Base-by-base conservation (phyloP, 2,329 filamentous ascomycete genomes). In the Aspergillus sp. region DNA sequence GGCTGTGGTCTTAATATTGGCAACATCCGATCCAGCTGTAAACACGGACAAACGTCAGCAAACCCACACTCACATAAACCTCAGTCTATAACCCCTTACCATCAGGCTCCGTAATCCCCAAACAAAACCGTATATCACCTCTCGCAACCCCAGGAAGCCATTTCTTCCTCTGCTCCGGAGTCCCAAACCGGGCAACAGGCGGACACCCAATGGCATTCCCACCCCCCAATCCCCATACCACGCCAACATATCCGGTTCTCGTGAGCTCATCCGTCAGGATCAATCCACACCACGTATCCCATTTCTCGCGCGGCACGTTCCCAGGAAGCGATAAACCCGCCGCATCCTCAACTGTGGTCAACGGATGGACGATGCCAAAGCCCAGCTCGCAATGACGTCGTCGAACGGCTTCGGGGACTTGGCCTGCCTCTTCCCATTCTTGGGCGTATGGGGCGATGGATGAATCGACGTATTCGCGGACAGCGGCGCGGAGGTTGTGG, bases 51-150 rank as follows among this genome's bases (percentile, higher is more conserved):
- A 35, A 36, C 19, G 33, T 58, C 29, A 58, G 47, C 34, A 19
- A 2, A 19, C 19, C 19, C 19, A 19, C 19, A 19, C 19, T 19
- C 2, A 19, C 19, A 2, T 19, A 19, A 19, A 19, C 19, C 19
- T 19, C 19, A 19, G 19, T 19, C 19, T 3, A n/a, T 11, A 9
- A 43, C 37, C 52, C 59, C 48, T 60, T 65, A 69, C 75, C 77
- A 59, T 71, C 72, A 0, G 82, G 81, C 59, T 86, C 82, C 2
- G 82, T 85, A 46, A 85, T 79, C 2, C 79, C 81, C 8, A 85
- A 64, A 54, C 79, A 84, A 54, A 85, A 83, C 42, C 75, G 74
- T 5, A 79, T 77, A 44, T 78, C 72, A 49, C 81, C 79, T 6
- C 63, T 71, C 35, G 82, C 80, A 29, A 85, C 67, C 0, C 72